Percentiles rank a stretch among this genome's conserved stretches.
These are phyloP conservation scores for Podospora anserina DNA, from an alignment of 495 filamentous ascomycete genomes.

Conservation along the genomic window DNA sequence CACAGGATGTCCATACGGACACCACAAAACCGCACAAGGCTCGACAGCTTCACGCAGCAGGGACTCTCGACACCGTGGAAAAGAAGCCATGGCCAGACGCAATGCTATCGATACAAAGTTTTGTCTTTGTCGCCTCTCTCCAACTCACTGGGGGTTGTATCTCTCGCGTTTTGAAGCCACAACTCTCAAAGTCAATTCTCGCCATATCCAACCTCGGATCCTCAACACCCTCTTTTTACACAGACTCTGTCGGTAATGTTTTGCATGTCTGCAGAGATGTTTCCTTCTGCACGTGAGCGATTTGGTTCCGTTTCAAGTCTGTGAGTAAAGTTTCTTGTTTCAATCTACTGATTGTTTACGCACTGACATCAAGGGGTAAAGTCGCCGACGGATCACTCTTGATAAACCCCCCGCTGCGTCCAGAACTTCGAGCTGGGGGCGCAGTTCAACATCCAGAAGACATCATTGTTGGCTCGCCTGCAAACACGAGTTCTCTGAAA, in stretches of 20 bases:
- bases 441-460: background rate
- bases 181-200: background rate
- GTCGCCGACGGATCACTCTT: background rate
- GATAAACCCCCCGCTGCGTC: background rate
- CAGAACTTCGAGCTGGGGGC: background rate
- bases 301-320: slow-evolving; percentile 26
- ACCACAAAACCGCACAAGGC: background rate
- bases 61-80: no score
- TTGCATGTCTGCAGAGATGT: slow-evolving; percentile 3
- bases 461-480: background rate
- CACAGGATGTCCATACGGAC: background rate
- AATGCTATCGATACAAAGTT: background rate
- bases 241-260: background rate
- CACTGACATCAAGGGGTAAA: slow-evolving; percentile 9
- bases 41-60: background rate
- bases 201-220: background rate
- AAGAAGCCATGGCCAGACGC: background rate
- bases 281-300: background rate
- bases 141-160: background rate
- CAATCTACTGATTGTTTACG: slow-evolving; percentile 17
- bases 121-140: background rate
- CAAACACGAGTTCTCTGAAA: background rate
- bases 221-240: background rate
- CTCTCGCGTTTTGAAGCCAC: background rate
- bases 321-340: slow-evolving; percentile 14